Conservation (phyloP, 2,329 filamentous ascomycete species). For the Pseudogymnoascus pannorum region DNA sequence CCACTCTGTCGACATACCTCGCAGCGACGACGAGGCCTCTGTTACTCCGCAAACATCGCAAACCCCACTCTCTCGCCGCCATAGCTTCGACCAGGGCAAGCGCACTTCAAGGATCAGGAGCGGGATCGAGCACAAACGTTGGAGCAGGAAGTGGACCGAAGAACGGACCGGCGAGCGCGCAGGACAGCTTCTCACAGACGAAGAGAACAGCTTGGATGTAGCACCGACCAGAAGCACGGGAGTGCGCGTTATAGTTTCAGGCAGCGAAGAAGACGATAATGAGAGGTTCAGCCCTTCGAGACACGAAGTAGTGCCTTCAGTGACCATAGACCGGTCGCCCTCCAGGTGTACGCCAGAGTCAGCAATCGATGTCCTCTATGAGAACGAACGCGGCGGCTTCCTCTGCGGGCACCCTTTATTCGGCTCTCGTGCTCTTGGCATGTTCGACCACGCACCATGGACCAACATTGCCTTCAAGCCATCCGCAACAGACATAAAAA, state of each 20-base stretch:
- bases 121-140: not conserved
- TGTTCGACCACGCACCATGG: conserved; percentile 82
- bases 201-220: not conserved
- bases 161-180: not conserved
- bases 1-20: conserved; percentile 13
- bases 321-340: not conserved
- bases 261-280: not conserved
- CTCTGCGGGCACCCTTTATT: conserved; percentile 87
- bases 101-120: not conserved
- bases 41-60: not conserved
- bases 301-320: not conserved
- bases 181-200: not conserved
- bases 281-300: not conserved
- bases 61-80: conserved; percentile 2
- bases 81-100: conserved; percentile 3
- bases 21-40: not conserved
- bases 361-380: conserved; percentile 82
- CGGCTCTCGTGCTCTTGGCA: conserved; percentile 74
- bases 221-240: not conserved
- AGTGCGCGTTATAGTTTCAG: not conserved
- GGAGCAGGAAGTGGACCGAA: conserved; percentile 9
- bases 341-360: conserved; percentile 34
- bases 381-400: conserved; percentile 89
- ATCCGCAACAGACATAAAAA: conserved; percentile 63
- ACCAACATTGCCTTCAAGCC: conserved; percentile 60